Percentiles rank a stretch among this genome's conserved stretches.
These are phyloP conservation scores for Barnettozyma vustinii DNA, from an alignment of 805 yeast species.

Conservation along the genomic window DNA sequence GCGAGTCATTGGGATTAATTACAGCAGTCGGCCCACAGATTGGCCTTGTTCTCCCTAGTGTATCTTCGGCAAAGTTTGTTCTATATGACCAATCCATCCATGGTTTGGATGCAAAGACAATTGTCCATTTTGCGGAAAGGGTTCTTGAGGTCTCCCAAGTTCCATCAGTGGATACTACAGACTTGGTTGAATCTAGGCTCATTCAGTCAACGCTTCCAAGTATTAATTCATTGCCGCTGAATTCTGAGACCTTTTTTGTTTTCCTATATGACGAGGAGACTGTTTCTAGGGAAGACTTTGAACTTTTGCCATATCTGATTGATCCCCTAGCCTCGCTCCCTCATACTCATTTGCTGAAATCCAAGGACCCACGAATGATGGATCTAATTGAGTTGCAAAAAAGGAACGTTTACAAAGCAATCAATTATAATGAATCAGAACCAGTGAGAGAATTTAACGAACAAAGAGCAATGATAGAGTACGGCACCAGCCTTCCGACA, in stretches of 20 bases:
- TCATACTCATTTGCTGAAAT: slow-evolving; percentile 47
- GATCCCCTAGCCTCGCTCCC: slow-evolving; percentile 57
- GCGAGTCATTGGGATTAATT: slow-evolving; percentile 41
- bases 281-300: slow-evolving; percentile 55
- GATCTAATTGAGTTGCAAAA: slow-evolving; percentile 39
- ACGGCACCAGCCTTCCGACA: slow-evolving; percentile 58
- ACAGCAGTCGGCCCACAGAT: slow-evolving; percentile 33
- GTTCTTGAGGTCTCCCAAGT: slow-evolving; percentile 41
- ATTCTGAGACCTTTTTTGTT: slow-evolving; percentile 46
- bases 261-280: slow-evolving; percentile 48
- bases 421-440: slow-evolving; percentile 37
- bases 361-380: slow-evolving; percentile 38
- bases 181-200: slow-evolving; percentile 14
- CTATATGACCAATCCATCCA: slow-evolving; percentile 17
- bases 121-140: slow-evolving; percentile 42
- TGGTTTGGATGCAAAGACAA: slow-evolving; percentile 25
- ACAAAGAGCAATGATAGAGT: slow-evolving; percentile 43
- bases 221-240: slow-evolving; percentile 11
- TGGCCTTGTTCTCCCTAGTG: slow-evolving; percentile 49
- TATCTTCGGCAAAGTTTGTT: slow-evolving; percentile 39
- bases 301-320: slow-evolving; percentile 52
- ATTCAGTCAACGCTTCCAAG: neutral
- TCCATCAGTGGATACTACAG: slow-evolving; percentile 21
- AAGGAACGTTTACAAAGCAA: slow-evolving; percentile 27
- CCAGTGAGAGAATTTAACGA: slow-evolving; percentile 34